These are phyloP conservation scores for Eremomyces bilateralis DNA, from an alignment of 495 filamentous ascomycete genomes.

Conservation along the genomic window DNA sequence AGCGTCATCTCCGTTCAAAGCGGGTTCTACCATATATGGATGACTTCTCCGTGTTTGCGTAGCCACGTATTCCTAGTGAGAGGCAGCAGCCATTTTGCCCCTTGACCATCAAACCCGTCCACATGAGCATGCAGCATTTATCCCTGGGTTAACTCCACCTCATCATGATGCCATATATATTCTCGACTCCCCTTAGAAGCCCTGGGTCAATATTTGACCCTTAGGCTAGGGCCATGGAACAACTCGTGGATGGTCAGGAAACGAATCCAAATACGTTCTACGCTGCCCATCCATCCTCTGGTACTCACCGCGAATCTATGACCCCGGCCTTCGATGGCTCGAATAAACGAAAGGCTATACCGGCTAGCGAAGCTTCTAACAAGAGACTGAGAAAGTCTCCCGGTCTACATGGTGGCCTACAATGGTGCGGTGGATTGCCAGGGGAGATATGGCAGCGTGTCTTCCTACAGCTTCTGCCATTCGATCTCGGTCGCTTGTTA, in stretches of 20 bases:
- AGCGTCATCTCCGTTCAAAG: no score
- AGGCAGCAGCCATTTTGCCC: no score
- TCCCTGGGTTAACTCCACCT: no score
- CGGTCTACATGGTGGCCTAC: not conserved
- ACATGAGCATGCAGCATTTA: no score
- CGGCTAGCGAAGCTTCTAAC: not conserved
- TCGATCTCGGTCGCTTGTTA: constrained; percentile 14
- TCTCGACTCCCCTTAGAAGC: no score
- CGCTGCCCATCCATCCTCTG: not conserved
- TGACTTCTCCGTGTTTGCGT: no score
- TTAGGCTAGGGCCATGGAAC: no score
- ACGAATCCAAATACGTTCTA: not conserved
- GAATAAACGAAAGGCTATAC: not conserved
- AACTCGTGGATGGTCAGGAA: not conserved
- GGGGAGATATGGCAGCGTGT: constrained; percentile 11
- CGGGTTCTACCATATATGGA: no score
- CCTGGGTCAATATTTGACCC: no score
- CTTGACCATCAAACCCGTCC: no score
- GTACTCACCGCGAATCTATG: not conserved
- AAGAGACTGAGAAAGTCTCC: not conserved
- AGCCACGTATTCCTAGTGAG: no score
- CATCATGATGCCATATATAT: no score
- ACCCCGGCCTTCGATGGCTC: not conserved
- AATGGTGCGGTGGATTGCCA: not conserved
- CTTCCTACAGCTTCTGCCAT: constrained; percentile 14